Evolutionary conservation across 306 rosid species (phyloP).

Genomic region (Trichosanthes cucumerina): DNA sequence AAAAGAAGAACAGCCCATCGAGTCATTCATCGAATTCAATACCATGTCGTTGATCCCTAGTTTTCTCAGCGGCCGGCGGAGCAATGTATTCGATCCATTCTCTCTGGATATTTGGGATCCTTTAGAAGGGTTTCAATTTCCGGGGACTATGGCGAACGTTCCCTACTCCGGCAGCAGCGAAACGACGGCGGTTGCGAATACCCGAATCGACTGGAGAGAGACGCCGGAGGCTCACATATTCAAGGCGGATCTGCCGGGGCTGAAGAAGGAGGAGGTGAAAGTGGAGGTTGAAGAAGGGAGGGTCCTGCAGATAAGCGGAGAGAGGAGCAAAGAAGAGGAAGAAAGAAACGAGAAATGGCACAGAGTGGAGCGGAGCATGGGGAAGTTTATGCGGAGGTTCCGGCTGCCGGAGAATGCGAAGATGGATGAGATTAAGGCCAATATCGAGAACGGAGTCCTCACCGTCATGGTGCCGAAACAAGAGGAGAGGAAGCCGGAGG

Average conservation of each 20-base stretch:
- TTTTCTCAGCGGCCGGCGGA: neutral
- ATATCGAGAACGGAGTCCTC: neutral
- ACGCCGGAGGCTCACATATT: slow-evolving; percentile 1
- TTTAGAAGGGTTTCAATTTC: neutral
- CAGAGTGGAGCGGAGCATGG: slow-evolving; percentile 5
- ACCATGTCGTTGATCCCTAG: neutral
- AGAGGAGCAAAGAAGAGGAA: neutral
- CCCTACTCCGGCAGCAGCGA: neutral
- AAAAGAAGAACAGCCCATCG: neutral
- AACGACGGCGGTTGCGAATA: neutral
- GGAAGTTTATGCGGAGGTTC: neutral
- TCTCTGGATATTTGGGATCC: neutral
- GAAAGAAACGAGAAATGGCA: slow-evolving; percentile 1
- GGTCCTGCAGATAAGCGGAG: neutral
- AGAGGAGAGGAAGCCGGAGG: neutral
- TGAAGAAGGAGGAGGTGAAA: slow-evolving; percentile 5
- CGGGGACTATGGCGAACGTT: neutral
- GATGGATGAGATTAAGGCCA: neutral
- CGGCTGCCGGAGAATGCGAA: slow-evolving; percentile 1
- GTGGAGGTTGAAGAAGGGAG: slow-evolving; percentile 7
- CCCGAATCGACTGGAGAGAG: slow-evolving; percentile 1
- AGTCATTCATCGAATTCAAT: neutral
- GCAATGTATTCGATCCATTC: neutral
- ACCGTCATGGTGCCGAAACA: neutral
- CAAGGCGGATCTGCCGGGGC: slow-evolving; percentile 4